A percentile compares a stretch with the other conserved stretches of the same genome.
phyloP scores from a whole-genome alignment of 1,284 basidiomycete species.

The Neotropicomus parvogracilis region DNA sequence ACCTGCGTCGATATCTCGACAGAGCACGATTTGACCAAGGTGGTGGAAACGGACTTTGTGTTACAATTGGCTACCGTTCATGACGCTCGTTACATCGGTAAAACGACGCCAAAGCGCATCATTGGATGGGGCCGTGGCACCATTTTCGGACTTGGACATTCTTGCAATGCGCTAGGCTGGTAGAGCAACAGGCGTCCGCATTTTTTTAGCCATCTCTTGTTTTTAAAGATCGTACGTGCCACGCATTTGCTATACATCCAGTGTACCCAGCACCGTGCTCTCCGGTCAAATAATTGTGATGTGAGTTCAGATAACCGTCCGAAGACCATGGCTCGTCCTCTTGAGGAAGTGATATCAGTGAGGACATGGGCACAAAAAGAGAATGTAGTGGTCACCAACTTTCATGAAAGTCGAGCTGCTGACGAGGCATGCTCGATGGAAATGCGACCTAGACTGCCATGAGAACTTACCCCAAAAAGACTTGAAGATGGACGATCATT shows the following conservation, averaged over 20 bases:
- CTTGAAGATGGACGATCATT: too few species aligned
- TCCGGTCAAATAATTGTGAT: too few species aligned
- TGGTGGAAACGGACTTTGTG: conserved; percentile 43
- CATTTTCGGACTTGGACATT: conserved; percentile 40
- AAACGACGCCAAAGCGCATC: conserved; percentile 7
- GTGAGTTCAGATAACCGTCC: too few species aligned
- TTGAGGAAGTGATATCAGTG: too few species aligned
- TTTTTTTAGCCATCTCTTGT: conserved; percentile 43
- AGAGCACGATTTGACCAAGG: conserved; percentile 44
- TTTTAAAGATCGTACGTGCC: conserved; percentile 41
- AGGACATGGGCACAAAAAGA: too few species aligned
- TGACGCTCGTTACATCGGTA: conserved; percentile 40
- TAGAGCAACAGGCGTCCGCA: conserved; percentile 37
- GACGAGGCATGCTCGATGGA: too few species aligned
- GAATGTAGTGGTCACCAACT: too few species aligned
- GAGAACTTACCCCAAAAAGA: too few species aligned
- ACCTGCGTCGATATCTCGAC: conserved; percentile 51
- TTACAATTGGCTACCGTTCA: conserved; percentile 45
- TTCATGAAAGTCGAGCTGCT: too few species aligned
- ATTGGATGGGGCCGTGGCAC: conserved; percentile 38
- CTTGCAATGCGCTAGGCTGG: conserved; percentile 38
- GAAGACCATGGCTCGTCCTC: too few species aligned
- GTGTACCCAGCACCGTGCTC: conserved; percentile 17
- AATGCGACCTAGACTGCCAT: too few species aligned
- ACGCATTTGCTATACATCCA: conserved; percentile 29